Conservation (phyloP, 2,329 filamentous ascomycete species). For the Ophiostoma himal-ulmi region DNA sequence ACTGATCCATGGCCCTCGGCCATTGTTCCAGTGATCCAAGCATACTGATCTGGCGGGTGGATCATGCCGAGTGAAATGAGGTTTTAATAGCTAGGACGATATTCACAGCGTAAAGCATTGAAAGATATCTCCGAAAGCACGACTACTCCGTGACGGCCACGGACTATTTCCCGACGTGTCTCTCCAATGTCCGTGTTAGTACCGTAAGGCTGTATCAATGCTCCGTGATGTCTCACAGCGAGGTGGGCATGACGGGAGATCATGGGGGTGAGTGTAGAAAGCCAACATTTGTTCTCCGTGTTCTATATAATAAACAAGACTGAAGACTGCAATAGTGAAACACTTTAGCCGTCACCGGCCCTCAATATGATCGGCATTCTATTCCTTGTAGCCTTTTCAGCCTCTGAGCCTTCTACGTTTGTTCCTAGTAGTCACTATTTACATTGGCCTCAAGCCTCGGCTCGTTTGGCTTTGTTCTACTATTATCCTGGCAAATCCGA, state of each 20-base stretch:
- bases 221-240: neutral
- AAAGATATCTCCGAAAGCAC: no score
- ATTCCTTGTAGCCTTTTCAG: no score
- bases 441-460: no score
- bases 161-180: neutral
- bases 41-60: neutral
- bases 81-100: neutral
- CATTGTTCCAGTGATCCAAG: neutral
- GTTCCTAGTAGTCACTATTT: no score
- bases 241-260: neutral
- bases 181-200: neutral
- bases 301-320: no score
- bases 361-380: no score
- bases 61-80: conserved; percentile 10
- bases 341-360: neutral
- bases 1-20: neutral
- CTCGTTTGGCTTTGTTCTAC: no score
- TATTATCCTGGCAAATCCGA: no score
- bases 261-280: no score
- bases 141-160: neutral
- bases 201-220: neutral
- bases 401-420: no score
- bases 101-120: neutral
- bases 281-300: no score
- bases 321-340: neutral